Conservation (phyloP, 2,329 filamentous ascomycete genomes). For the Trichophyton mentagrophytes region DNA sequence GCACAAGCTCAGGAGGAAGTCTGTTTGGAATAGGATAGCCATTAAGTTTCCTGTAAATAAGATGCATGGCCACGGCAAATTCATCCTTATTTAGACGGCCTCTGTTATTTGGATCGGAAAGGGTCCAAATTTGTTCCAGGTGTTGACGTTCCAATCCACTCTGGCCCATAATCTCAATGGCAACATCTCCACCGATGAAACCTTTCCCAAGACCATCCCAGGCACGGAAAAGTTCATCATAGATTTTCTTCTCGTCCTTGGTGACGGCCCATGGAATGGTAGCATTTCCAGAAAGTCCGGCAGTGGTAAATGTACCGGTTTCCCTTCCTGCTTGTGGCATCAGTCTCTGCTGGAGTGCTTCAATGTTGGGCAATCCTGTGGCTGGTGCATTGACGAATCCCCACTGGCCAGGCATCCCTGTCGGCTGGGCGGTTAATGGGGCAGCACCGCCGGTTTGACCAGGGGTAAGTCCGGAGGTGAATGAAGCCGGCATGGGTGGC, state of each 20-base stretch:
- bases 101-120: slow-evolving; percentile 87
- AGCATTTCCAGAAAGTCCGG: slow-evolving; percentile 80
- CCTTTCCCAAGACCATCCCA: slow-evolving; percentile 95
- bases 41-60: slow-evolving; percentile 95
- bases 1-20: slow-evolving; percentile 81
- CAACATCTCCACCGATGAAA: slow-evolving; percentile 79
- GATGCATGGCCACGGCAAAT: slow-evolving; percentile 96
- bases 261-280: slow-evolving; percentile 97
- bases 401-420: slow-evolving; percentile 87
- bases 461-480: slow-evolving; percentile 50
- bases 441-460: slow-evolving; percentile 56
- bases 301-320: slow-evolving; percentile 61
- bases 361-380: slow-evolving; percentile 82
- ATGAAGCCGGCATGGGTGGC: slow-evolving; percentile 65
- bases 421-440: slow-evolving; percentile 79
- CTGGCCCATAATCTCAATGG: slow-evolving; percentile 94
- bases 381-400: slow-evolving; percentile 92
- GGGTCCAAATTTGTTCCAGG: slow-evolving; percentile 84
- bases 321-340: slow-evolving; percentile 95
- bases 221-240: slow-evolving; percentile 85
- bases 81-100: slow-evolving; percentile 91
- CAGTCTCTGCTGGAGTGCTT: slow-evolving; percentile 81
- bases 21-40: slow-evolving; percentile 83
- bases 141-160: slow-evolving; percentile 86
- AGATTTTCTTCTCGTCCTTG: slow-evolving; percentile 95